phyloP scores from a whole-genome alignment of 257 asterid species.

The Solanum megistacrolobum region DNA sequence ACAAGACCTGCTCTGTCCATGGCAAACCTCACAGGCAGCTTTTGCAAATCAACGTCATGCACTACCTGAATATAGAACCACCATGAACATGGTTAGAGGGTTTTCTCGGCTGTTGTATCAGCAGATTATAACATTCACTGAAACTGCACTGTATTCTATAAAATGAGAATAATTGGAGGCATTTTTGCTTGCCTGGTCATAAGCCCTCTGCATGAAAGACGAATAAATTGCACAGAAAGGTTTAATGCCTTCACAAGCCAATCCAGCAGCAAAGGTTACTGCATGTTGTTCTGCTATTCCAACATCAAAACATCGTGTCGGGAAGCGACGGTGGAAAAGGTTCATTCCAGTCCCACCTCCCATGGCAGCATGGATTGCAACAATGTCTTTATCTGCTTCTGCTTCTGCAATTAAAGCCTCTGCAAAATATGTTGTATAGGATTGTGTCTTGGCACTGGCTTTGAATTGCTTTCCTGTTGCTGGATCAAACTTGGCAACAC shows the following conservation, averaged over 20 bases:
- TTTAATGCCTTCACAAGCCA: constrained; percentile 94
- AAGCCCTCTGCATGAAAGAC: constrained; percentile 85
- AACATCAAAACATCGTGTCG: constrained; percentile 76
- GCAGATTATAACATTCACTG: background rate
- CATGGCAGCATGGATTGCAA: constrained; percentile 97
- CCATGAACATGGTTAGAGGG: background rate
- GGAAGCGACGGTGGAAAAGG: constrained; percentile 80
- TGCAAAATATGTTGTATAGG: constrained; percentile 88
- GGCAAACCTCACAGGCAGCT: constrained; percentile 91
- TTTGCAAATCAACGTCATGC: constrained; percentile 93
- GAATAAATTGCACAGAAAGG: constrained; percentile 93
- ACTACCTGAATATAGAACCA: constrained; percentile 51
- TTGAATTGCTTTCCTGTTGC: constrained; percentile 89
- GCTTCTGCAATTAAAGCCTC: constrained; percentile 96
- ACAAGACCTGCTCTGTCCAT: constrained; percentile 96
- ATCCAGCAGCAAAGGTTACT: constrained; percentile 94
- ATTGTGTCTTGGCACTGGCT: constrained; percentile 60
- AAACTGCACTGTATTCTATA: background rate
- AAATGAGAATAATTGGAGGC: background rate
- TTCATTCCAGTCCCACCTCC: constrained; percentile 97
- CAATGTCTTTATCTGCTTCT: constrained; percentile 69
- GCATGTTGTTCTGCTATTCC: constrained; percentile 99
- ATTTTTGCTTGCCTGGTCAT: constrained; percentile 63
- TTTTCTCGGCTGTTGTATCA: background rate
- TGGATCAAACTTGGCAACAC: constrained; percentile 88